Evolutionary conservation across 352 stramenopile species (phyloP).

Genomic region (Globisporangium nagaii): DNA sequence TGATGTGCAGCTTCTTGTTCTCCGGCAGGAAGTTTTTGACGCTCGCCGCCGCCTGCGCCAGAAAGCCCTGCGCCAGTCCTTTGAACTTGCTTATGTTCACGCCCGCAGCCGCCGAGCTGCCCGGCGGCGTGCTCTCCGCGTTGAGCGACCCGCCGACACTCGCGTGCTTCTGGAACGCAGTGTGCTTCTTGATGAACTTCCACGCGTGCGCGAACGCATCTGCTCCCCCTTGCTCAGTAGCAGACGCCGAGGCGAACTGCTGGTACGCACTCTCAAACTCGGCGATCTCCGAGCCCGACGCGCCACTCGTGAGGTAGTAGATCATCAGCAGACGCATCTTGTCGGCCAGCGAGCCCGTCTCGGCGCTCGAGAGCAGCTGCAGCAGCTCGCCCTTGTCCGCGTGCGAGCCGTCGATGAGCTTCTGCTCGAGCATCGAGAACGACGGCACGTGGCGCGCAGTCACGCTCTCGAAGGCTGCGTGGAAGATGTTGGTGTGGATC

Average conservation of each 20-base stretch:
- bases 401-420: constrained; percentile 76
- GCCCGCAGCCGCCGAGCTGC: constrained; percentile 13
- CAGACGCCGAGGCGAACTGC: constrained; percentile 28
- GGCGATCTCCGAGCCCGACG: constrained; percentile 56
- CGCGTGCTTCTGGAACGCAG: constrained; percentile 73
- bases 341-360: constrained; percentile 68
- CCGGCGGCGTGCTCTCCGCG: constrained; percentile 11
- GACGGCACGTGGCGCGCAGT: constrained; percentile 75
- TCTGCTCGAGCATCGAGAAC: constrained; percentile 84
- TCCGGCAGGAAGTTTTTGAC: constrained; percentile 86
- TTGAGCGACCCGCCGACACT: constrained; percentile 53
- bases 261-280: constrained; percentile 74
- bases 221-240: constrained; percentile 12
- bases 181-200: constrained; percentile 81
- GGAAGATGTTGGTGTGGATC: constrained; percentile 87
- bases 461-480: constrained; percentile 74
- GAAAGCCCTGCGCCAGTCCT: constrained; percentile 71
- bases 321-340: constrained; percentile 87
- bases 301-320: constrained; percentile 79
- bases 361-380: constrained; percentile 50
- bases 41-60: constrained; percentile 72
- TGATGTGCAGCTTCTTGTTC: constrained; percentile 86
- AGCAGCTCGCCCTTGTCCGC: constrained; percentile 67
- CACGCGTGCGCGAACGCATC: constrained; percentile 54
- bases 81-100: constrained; percentile 85